Percentiles rank a stretch among this genome's conserved stretches.
phyloP scores from a whole-genome alignment of 495 filamentous ascomycete genomes.

The Astrocystis sublimbata region DNA sequence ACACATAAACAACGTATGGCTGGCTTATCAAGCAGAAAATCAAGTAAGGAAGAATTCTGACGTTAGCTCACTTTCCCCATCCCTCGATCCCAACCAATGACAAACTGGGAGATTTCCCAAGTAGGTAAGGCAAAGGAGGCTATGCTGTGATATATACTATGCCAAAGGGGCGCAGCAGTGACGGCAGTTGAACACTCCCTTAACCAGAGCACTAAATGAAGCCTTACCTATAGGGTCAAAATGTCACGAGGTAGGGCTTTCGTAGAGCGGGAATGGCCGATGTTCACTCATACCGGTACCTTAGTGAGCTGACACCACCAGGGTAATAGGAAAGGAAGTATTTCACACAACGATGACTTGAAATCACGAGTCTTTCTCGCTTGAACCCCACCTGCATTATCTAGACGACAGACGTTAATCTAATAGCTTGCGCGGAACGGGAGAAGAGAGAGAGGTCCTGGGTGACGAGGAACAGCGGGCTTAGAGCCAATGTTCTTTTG shows the following conservation, averaged over 20 bases:
- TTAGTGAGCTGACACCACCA: too few relatives aligned
- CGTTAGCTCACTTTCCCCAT: too few relatives aligned
- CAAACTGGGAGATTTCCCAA: background rate
- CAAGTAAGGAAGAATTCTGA: too few relatives aligned
- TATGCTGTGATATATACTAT: too few relatives aligned
- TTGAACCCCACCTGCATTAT: too few relatives aligned
- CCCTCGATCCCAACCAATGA: conserved; percentile 2
- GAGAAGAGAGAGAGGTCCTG: background rate
- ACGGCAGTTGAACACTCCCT: background rate
- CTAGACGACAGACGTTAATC: background rate
- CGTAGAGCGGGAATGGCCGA: too few relatives aligned
- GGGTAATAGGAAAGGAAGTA: too few relatives aligned
- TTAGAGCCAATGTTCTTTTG: background rate
- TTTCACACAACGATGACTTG: background rate
- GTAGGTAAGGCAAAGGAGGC: conserved; percentile 19
- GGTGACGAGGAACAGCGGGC: background rate
- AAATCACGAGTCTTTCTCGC: too few relatives aligned
- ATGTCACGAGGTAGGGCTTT: background rate
- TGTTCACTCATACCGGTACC: too few relatives aligned
- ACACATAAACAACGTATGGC: too few relatives aligned
- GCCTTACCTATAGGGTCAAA: background rate
- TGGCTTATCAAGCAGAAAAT: too few relatives aligned
- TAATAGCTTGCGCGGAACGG: background rate
- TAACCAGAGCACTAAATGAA: too few relatives aligned
- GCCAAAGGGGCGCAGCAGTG: conserved; percentile 12